Evolutionary conservation across 306 rosid species (phyloP), one percentile per base, ranked within the genome.

Genomic region (Pyrus bretschneideri): DNA sequence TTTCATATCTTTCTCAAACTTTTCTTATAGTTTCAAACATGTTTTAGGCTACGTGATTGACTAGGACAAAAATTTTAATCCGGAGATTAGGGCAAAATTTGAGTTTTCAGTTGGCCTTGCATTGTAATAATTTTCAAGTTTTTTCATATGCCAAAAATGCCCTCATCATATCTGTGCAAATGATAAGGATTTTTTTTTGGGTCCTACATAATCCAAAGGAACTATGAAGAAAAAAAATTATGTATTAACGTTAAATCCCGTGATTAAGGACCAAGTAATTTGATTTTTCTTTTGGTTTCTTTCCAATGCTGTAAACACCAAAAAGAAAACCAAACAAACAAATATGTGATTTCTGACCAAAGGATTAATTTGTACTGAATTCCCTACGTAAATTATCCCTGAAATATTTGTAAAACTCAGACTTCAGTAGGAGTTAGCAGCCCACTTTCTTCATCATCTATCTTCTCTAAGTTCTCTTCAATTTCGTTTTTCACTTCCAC

Each of bases 381-480:
- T 78, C 54, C 49, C 73, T 82, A 73, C 13, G 44, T 74, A 42
- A 51, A 14, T 51, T 71, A 17, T 51, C 58, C 63, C 52, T 42
- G 44, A 15, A 71, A 73, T 3, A 8, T 61, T 74, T 40, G 14
- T 68, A 42, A 76, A 61, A 64, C 61, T 86, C 76, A 88, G 42
- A 59, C 60, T 72, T 85, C 82, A 73, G 89, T 73, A 72, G 62
- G 60, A 65, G 63, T 52, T 23, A 90, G 80, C 18, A 86, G 73
- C 29, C 81, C 88, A 83, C 67, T 76, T 85, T 91, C 95, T 67
- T 86, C 91, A 70, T 87, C 88, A 52, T 76, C 71, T 2, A 44
- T 74, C 5, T 59, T 74, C 21, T 58, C 70, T 9, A 70, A 60
- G 19, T 55, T 71, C 30, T 66, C 21, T 25, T 29, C 35, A 3